Base-by-base conservation (phyloP, 768 basidiomycete genomes). In the Leccinum imitatum region DNA sequence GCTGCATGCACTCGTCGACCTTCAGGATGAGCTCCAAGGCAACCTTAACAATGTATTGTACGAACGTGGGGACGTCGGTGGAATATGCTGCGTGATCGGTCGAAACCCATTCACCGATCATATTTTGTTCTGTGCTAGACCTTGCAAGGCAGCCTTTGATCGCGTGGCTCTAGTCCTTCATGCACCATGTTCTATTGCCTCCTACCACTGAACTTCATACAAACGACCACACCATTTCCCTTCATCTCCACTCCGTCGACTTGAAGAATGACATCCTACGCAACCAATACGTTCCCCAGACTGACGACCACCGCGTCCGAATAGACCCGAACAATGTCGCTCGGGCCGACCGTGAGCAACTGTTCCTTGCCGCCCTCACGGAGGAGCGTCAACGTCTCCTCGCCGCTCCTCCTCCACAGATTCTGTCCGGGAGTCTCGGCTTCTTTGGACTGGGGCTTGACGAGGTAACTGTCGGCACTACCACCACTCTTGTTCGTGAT, bases 61-160 rank as follows among this genome's bases (percentile, higher is more conserved):
- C 63, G 86, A 87, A 66, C 76, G 82, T 31, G 67, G 70, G 37
- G 77, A 75, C 61, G 74, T 86, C 5, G 85, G 82, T 17, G 85
- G 86, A 11, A 69, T 87, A 54, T 87, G 85, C 85, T 80, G 60
- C 44, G 74, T 33, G 31, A 33, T 33, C 31, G 31, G 31, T 11
- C 10, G 31, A 4, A 11, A 11, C 10, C 31, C 10, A 31, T 31
- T 35, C 33, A 35, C 11, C 31, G 25, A 25, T 25, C 25, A 25
- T 25, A 25, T 25, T 25, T 25, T 25, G 25, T 25, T 25, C 25
- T 25, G 25, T 25, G 25, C 1, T 25, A 25, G 25, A 25, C 25
- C 25, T 25, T 25, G 23, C 21, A 23, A 23, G 31, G 31, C 10
- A 11, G 7, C 1, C 10, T 11, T 31, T 10, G 31, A 25, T 25